Base-by-base conservation (phyloP, 2,329 filamentous ascomycete genomes). In the Endoconidiophora polonica region DNA sequence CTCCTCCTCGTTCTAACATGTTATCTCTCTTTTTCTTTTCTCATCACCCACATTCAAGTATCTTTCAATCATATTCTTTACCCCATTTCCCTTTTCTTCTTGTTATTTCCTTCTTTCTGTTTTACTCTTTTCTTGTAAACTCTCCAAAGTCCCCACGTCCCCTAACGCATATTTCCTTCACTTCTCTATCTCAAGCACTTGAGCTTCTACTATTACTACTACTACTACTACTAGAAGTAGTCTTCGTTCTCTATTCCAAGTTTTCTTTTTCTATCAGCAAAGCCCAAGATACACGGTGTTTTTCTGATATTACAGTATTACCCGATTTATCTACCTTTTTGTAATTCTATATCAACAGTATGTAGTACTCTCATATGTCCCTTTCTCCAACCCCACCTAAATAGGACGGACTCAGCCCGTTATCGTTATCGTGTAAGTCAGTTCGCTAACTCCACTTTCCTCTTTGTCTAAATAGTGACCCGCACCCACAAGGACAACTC, bases 401-500 rank as follows among this genome's bases (percentile, higher is more conserved):
- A 5, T 12, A 9, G 12, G 29, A 33, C 36, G 14, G 14, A 22
- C 46, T 23, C n/a, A 18, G 23, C 36, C 37, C 37, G 10, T 36
- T 37, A 44, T 42, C 44, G 38, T 37, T 48, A 46, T 48, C 44
- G 44, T 57, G 54, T 57, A 55, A 52, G 56, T 57, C 46, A 23
- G 44, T 16, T 24, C 38, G 44, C 57, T 57, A 54, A 57, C 49
- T 51, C 44, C 14, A 45, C 20, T 26, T 48, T 42, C 40, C 23
- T 44, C 24, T 18, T 26, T 46, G 20, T 12, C 24, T 40, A 16
- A 42, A 26, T 58, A 94, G 88, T 98, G 90, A 95, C 91, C 71
- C 90, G 91, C 65, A 93, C 90, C 57, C 86, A 90, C 78, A 98
- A 96, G 74, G 51, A 53, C 46, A 49, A 53, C 47, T 22, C 39